phyloP scores from a whole-genome alignment of 768 basidiomycete species.

The Auriscalpium vulgare region DNA sequence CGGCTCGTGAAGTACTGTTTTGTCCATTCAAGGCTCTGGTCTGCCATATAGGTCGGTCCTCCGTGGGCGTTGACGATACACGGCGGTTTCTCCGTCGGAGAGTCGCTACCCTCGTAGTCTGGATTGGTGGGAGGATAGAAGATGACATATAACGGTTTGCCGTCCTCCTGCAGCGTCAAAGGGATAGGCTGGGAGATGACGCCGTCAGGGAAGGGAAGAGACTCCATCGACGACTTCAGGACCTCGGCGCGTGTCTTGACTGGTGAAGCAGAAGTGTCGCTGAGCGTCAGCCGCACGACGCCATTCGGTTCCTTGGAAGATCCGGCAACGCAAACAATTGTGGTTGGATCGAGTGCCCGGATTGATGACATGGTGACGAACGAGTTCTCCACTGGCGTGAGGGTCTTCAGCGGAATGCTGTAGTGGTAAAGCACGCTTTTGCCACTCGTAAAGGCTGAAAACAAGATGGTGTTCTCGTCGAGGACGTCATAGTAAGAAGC shows the following conservation, averaged over 20 bases:
- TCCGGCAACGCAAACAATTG: not conserved
- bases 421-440: not conserved
- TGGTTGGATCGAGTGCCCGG: not conserved
- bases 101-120: constrained; percentile 1
- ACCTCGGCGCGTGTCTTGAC: not conserved
- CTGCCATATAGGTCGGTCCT: constrained; percentile 41
- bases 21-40: constrained; percentile 43
- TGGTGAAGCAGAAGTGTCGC: not conserved
- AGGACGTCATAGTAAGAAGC: constrained; percentile 1
- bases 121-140: constrained; percentile 6
- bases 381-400: constrained; percentile 1
- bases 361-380: not conserved
- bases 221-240: not conserved
- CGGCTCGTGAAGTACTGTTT: constrained; percentile 62
- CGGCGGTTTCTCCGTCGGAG: constrained; percentile 4
- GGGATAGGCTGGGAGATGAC: constrained; percentile 5
- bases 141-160: not conserved
- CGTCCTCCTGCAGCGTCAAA: not conserved
- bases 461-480: not conserved
- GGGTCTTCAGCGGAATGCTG: not conserved
- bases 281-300: not conserved
- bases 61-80: constrained; percentile 8
- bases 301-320: not conserved
- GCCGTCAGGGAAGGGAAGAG: constrained; percentile 1
- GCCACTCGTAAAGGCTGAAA: not conserved